Evolutionary conservation across 306 rosid species (phyloP).

Genomic region (Vigna nakashimae): DNA sequence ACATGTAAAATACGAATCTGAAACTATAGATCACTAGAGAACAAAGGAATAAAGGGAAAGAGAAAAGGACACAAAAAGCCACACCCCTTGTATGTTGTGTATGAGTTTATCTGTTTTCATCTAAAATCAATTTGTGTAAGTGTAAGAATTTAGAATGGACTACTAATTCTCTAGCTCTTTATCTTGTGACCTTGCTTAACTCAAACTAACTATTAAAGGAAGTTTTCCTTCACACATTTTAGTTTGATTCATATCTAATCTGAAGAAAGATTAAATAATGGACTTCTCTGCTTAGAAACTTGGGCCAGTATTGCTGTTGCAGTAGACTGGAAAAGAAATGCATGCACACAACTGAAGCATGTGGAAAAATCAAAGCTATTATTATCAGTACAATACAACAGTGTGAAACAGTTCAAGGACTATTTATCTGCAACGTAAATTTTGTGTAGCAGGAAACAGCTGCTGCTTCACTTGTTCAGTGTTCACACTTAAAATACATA

Average conservation of each 20-base stretch:
- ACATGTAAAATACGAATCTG: too few relatives aligned
- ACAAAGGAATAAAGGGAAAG: not conserved
- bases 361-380: not conserved
- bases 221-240: not conserved
- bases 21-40: not conserved
- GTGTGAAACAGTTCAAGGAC: conserved; percentile 31
- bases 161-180: not conserved
- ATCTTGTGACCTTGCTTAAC: not conserved
- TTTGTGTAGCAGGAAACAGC: conserved; percentile 33
- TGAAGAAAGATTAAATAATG: conserved; percentile 13
- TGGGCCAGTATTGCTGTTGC: not conserved
- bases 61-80: not conserved
- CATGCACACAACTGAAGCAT: not conserved
- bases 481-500: conserved; percentile 32
- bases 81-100: not conserved
- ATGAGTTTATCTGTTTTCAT: not conserved
- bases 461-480: conserved; percentile 30
- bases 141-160: not conserved
- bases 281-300: conserved; percentile 6
- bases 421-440: conserved; percentile 26
- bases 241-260: conserved; percentile 6
- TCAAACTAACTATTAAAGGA: not conserved
- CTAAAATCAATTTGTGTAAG: not conserved
- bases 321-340: not conserved
- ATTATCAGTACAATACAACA: conserved; percentile 33